Evolutionary conservation across 2,329 filamentous ascomycete species (phyloP), one percentile per base, ranked within the genome.

Genomic region (Colletotrichum zoysiae): DNA sequence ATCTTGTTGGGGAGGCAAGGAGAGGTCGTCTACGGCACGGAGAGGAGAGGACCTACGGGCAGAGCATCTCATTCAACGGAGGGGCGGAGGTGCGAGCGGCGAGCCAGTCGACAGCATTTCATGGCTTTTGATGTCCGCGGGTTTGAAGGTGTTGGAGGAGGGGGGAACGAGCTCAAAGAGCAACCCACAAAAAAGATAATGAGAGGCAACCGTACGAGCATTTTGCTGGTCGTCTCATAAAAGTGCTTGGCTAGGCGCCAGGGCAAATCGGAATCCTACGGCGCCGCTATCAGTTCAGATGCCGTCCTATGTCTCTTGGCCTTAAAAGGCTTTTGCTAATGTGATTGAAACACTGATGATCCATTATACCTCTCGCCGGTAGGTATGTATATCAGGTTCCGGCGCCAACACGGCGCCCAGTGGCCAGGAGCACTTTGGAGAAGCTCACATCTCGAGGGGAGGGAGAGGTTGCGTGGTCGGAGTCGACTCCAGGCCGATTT

Each of bases 311-410:
- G 8, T 59, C 59, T 26, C 3, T 12, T 33, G 20, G 18, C n/a
- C 35, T 40, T 14, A 5, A 26, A 51, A 23, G 44, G 44, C 2
- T 11, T 38, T 48, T 35, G 16, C 46, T 51, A 50, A 14, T 35
- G 33, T 11, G 44, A n/a, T 30, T 66, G 67, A 67, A 55, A 70
- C 67, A 16, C 20, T 50, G 63, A 70, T 56, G 40, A n/a, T 30
- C 56, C 59, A 46, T 70, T 48, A 26, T 51, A 44, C 46, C 14
- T 23, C 11, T 48, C 20, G 46, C n/a, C 59, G 44, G n/a, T n/a
- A n/a, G 30, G 20, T 18, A 61, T 23, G 50, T 60, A 38, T 26
- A 26, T 50, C 20, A 50, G 20, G 33, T 16, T n/a, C 7, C 3
- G 58, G 26, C 33, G 50, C 50, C 44, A 35, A 20, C 30, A 38